phyloP scores from a whole-genome alignment of 192 early-diverging fungal genomes.

The Rhizoclosmatium globosum region DNA sequence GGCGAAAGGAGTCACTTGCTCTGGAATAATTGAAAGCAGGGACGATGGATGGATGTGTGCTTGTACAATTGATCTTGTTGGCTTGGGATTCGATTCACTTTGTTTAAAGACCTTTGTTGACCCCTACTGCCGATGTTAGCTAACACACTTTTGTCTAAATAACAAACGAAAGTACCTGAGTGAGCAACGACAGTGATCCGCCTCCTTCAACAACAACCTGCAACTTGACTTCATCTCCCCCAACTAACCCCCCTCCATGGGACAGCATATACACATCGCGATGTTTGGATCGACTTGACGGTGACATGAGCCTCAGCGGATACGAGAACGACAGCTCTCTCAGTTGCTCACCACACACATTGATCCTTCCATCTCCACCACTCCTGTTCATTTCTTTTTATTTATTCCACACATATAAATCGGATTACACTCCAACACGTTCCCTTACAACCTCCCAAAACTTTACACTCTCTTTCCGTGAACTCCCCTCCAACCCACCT shows the following conservation, averaged over 20 bases:
- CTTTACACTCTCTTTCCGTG: background rate
- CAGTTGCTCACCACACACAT: background rate
- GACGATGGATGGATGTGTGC: background rate
- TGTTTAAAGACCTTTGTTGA: slow-evolving; percentile 78
- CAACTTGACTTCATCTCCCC: slow-evolving; percentile 65
- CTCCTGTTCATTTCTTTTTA: too few relatives aligned
- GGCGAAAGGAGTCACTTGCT: background rate
- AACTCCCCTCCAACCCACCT: background rate
- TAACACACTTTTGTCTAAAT: too few relatives aligned
- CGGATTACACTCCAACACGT: too few relatives aligned
- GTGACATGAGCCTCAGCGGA: background rate
- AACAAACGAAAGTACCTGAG: slow-evolving; percentile 47
- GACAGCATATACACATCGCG: slow-evolving; percentile 67
- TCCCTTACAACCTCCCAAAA: slow-evolving; percentile 7
- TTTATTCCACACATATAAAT: too few relatives aligned
- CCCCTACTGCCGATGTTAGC: slow-evolving; percentile 36
- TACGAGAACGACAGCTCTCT: background rate
- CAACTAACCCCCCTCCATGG: slow-evolving; percentile 74
- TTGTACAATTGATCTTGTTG: background rate
- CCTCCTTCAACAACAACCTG: slow-evolving; percentile 51
- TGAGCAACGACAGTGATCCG: slow-evolving; percentile 66
- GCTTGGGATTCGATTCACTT: slow-evolving; percentile 18
- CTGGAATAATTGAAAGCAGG: background rate
- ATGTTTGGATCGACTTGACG: background rate
- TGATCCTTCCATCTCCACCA: too few relatives aligned